Conservation (phyloP, 2,329 filamentous ascomycete genomes). For the Apiospora pterosperma region DNA sequence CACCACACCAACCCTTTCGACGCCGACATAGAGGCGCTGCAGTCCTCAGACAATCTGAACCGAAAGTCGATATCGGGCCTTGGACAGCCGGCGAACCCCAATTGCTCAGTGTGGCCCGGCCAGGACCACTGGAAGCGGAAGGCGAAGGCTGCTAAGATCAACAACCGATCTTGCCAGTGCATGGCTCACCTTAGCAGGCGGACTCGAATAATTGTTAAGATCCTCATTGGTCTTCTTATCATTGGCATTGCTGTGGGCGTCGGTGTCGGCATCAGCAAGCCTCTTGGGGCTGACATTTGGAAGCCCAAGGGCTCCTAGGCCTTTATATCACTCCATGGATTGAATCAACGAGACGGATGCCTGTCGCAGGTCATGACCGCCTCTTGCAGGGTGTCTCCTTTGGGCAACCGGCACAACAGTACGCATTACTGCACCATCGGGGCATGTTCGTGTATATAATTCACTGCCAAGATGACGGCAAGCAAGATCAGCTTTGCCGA, state of each 20-base stretch:
- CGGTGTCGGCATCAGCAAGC: conserved; percentile 59
- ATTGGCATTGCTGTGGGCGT: conserved; percentile 52
- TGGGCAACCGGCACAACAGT: not conserved
- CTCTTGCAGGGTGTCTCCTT: not conserved
- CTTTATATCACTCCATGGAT: not conserved
- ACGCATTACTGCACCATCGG: not conserved
- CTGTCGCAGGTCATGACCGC: too few relatives aligned
- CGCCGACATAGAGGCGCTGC: conserved; percentile 54
- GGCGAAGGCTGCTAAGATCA: conserved; percentile 53
- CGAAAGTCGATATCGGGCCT: conserved; percentile 30
- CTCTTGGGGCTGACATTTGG: conserved; percentile 58
- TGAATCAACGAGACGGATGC: not conserved
- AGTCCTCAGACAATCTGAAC: conserved; percentile 32
- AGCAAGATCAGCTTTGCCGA: not conserved
- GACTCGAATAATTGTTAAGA: conserved; percentile 51
- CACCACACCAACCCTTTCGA: conserved; percentile 50
- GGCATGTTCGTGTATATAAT: conserved; percentile 1
- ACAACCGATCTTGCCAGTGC: conserved; percentile 46
- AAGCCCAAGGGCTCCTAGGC: conserved; percentile 27
- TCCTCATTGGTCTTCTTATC: conserved; percentile 50
- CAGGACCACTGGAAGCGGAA: conserved; percentile 58
- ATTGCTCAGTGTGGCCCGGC: conserved; percentile 58
- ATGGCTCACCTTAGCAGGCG: conserved; percentile 51
- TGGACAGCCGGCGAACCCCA: conserved; percentile 31
- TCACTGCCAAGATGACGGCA: not conserved